Evolutionary conservation across 257 asterid genomes (phyloP), one percentile per base, ranked within the genome.

Genomic region (Solanum rostratum): DNA sequence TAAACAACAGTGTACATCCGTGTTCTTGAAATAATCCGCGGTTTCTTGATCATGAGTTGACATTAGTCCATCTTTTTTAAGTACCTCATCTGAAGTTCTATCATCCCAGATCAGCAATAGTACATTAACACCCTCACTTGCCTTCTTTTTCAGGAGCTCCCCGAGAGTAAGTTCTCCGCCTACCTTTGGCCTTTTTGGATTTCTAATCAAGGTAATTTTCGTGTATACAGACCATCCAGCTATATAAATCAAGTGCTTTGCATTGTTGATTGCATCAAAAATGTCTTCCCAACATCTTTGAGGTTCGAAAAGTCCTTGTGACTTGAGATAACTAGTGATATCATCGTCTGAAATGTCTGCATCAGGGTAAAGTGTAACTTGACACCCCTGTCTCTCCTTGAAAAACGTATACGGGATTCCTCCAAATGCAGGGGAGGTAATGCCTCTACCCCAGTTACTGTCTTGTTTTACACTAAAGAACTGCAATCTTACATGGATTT

Each of bases 81-180:
- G 65, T 4, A 83, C 84, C 29, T 85, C 90, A 15, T 82, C 89
- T 0, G 98, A 97, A 20, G 98, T 94, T 80, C 92, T 78, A 52
- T 97, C 99, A 43, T 97, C 98, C 98, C 99, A 97, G 86, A 97
- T 89, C 13, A 97, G 92, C 92, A 97, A 10, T 3, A 95, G 87
- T 55, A 97, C 99, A 3, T 83, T 90, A 3, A 96, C 98, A 1
- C 98, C 98, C 68, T 94, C 93, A 13, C 91, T 74, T 0, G 99
- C 98, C 79, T 96, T 96, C 18, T n/a, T 89, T 79, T 89, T 94
- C 62, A 96, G 82, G 66, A 96, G 83, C 19, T 94, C 97, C 5
- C 98, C 98, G 3, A 96, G 94, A 50, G 59, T 85, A 5, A 91
- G 57, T 9, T 93, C 89, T 20, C 93, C 97, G 0, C 95, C 94